phyloP scores from a whole-genome alignment of 2,329 filamentous ascomycete species.

The Onygenales sp. region DNA sequence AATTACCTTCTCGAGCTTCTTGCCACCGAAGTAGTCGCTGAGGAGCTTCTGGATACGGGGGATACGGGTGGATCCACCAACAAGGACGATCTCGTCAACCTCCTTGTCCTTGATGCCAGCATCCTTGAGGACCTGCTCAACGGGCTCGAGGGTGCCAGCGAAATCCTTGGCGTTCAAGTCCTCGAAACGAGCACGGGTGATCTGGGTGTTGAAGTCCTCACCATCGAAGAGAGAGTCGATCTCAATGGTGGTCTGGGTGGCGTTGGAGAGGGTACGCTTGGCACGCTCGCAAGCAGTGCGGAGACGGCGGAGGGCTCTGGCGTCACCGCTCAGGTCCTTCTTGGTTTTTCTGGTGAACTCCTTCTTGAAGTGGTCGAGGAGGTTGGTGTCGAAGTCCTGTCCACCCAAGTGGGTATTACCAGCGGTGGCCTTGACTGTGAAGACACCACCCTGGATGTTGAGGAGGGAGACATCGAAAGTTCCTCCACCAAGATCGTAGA shows the following conservation, averaged over 20 bases:
- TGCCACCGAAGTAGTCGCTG: slow-evolving; percentile 97
- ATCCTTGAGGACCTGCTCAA: slow-evolving; percentile 95
- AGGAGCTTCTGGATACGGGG: slow-evolving; percentile 98
- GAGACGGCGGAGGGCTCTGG: slow-evolving; percentile 89
- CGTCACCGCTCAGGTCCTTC: slow-evolving; percentile 55
- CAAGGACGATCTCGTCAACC: slow-evolving; percentile 97
- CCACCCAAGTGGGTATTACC: slow-evolving; percentile 96
- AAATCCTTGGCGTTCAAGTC: slow-evolving; percentile 96
- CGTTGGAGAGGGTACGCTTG: slow-evolving; percentile 97
- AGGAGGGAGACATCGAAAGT: slow-evolving; percentile 99
- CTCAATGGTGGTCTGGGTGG: slow-evolving; percentile 94
- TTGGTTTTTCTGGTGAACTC: slow-evolving; percentile 78
- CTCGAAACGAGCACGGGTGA: slow-evolving; percentile 98
- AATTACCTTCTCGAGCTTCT: slow-evolving; percentile 89
- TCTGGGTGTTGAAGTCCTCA: slow-evolving; percentile 93
- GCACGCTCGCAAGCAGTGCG: slow-evolving; percentile 98
- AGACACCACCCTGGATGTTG: slow-evolving; percentile 98
- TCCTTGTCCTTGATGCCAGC: slow-evolving; percentile 70
- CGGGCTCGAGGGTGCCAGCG: slow-evolving; percentile 84
- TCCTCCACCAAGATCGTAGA: slow-evolving; percentile 99
- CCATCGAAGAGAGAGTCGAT: slow-evolving; percentile 98
- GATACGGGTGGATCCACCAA: slow-evolving; percentile 98
- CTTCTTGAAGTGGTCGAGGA: slow-evolving; percentile 94
- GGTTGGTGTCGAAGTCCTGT: slow-evolving; percentile 92
- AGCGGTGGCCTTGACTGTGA: slow-evolving; percentile 96